Evolutionary conservation across 257 asterid species (phyloP).

Genomic region (Ocimum tenuiflorum): DNA sequence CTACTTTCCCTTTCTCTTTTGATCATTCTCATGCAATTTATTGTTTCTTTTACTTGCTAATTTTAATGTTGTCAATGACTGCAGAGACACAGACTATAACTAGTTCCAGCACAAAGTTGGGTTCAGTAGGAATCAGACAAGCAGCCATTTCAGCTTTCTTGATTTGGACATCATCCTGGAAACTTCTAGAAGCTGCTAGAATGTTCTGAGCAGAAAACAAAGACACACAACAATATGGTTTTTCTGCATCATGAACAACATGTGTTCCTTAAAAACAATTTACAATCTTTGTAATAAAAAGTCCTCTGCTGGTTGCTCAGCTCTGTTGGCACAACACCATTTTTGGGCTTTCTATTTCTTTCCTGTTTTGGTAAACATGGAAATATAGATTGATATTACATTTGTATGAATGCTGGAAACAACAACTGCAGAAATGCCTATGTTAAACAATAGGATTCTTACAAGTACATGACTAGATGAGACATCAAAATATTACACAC

Average conservation of each 20-base stretch:
- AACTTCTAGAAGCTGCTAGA: too few species aligned
- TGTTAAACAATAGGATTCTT: background rate
- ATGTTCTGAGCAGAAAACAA: too few species aligned
- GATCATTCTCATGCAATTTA: too few species aligned
- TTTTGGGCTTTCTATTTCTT: background rate
- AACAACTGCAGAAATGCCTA: too few species aligned
- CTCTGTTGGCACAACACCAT: background rate
- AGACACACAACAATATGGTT: too few species aligned
- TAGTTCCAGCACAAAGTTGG: constrained; percentile 5
- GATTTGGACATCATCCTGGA: background rate
- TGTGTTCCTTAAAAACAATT: background rate
- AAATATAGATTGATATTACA: too few species aligned
- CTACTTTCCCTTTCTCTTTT: background rate
- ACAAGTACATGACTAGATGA: constrained; percentile 3
- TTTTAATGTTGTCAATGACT: too few species aligned
- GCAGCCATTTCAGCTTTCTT: constrained; percentile 12
- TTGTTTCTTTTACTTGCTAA: too few species aligned
- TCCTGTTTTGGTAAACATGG: too few species aligned
- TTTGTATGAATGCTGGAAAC: too few species aligned
- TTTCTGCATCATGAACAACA: background rate
- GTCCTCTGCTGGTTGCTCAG: constrained; percentile 19
- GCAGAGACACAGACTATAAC: too few species aligned
- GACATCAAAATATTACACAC: constrained; percentile 2
- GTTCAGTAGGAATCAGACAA: constrained; percentile 13
- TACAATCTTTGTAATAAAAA: background rate